These are phyloP conservation scores for Mrakia gelida DNA, from an alignment of 768 basidiomycete species.

Conservation along the genomic window DNA sequence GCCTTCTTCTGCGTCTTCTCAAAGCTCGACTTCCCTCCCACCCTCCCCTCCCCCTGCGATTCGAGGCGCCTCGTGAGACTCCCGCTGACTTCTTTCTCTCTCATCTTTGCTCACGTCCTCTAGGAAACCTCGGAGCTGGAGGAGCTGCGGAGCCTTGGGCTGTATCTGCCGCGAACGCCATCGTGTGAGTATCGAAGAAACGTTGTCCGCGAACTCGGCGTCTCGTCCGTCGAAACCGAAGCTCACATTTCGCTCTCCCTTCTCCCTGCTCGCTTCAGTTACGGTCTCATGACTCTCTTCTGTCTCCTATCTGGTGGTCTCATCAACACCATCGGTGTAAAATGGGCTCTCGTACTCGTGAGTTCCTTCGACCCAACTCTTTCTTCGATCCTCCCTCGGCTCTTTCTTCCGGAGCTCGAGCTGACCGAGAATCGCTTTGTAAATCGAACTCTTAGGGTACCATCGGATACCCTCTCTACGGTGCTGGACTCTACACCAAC, in stretches of 20 bases:
- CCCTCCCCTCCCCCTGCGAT: too few relatives aligned
- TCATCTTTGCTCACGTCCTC: too few relatives aligned
- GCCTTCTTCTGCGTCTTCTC: too few relatives aligned
- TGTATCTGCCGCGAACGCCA: slow-evolving; percentile 16
- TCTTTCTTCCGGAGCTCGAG: background rate
- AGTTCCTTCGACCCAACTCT: background rate
- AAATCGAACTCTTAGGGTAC: background rate
- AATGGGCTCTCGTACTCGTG: slow-evolving; percentile 14
- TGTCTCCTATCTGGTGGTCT: slow-evolving; percentile 17
- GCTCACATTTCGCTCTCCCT: background rate
- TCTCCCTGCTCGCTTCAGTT: background rate
- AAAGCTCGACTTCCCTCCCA: too few relatives aligned
- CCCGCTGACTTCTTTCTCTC: too few relatives aligned
- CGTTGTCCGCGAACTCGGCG: background rate
- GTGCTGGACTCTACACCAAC: slow-evolving; percentile 26
- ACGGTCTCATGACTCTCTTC: slow-evolving; percentile 15
- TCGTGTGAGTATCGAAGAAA: too few relatives aligned
- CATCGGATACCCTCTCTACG: slow-evolving; percentile 26
- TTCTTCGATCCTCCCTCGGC: background rate
- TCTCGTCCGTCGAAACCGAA: too few relatives aligned
- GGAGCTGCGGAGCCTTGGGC: slow-evolving; percentile 30
- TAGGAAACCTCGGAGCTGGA: slow-evolving; percentile 26
- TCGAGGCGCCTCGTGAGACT: too few relatives aligned
- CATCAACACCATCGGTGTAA: slow-evolving; percentile 22
- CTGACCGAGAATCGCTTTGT: background rate